Conservation (phyloP, 2,329 filamentous ascomycete genomes). For the Cladosporium sp. region DNA sequence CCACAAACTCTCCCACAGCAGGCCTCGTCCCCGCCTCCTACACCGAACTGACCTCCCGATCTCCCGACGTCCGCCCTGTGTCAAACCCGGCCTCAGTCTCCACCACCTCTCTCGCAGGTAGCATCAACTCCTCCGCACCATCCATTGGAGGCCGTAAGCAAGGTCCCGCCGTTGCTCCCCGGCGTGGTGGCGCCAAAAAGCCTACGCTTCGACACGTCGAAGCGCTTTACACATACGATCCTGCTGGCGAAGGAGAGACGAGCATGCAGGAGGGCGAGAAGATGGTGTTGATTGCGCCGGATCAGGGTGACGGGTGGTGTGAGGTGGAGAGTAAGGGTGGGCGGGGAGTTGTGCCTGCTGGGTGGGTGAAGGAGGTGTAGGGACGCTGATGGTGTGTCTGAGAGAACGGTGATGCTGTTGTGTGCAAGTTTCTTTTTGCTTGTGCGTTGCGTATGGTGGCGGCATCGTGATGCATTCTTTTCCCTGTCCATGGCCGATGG, state of each 20-base stretch:
- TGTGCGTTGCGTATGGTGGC: too few species aligned
- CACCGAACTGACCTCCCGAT: slow-evolving; percentile 60
- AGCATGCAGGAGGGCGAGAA: slow-evolving; percentile 88
- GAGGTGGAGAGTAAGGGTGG: slow-evolving; percentile 84
- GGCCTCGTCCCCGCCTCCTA: slow-evolving; percentile 88
- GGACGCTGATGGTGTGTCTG: too few species aligned
- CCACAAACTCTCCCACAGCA: slow-evolving; percentile 58
- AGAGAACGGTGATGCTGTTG: too few species aligned
- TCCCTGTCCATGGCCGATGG: background rate
- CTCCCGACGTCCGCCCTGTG: slow-evolving; percentile 14
- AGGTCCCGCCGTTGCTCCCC: slow-evolving; percentile 84
- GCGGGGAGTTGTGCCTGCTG: slow-evolving; percentile 87
- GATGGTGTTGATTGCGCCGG: slow-evolving; percentile 85
- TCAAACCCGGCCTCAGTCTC: slow-evolving; percentile 53
- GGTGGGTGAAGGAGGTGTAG: slow-evolving; percentile 57
- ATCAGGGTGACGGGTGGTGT: slow-evolving; percentile 91
- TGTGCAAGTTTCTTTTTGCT: too few species aligned
- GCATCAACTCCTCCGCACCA: slow-evolving; percentile 5
- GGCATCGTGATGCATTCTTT: background rate
- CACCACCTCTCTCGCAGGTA: slow-evolving; percentile 60
- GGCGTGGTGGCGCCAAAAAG: slow-evolving; percentile 56
- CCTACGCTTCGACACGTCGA: slow-evolving; percentile 76
- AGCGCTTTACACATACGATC: slow-evolving; percentile 87
- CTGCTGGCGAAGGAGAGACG: slow-evolving; percentile 82
- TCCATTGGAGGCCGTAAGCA: slow-evolving; percentile 59